Evolutionary conservation across 1,284 basidiomycete species (phyloP).

Genomic region (Puccinia hordei): DNA sequence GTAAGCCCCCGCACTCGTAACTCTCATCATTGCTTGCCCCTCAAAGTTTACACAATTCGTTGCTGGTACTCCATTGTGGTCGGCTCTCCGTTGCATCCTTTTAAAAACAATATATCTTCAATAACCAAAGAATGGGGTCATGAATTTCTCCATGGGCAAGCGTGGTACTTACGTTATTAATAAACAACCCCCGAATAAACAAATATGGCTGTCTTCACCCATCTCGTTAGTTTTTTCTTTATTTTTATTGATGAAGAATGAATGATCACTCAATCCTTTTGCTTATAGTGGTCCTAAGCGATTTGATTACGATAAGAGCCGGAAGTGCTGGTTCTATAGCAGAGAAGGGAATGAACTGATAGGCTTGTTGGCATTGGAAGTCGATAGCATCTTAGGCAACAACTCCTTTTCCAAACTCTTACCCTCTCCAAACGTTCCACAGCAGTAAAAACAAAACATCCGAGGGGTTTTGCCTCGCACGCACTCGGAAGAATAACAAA

Average conservation of each 20-base stretch:
- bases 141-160: slow-evolving; percentile 37
- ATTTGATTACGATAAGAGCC: slow-evolving; percentile 44
- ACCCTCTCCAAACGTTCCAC: not conserved
- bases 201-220: slow-evolving; percentile 49
- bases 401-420: slow-evolving; percentile 20
- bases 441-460: not conserved
- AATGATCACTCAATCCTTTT: not conserved
- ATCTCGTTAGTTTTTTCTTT: slow-evolving; percentile 35
- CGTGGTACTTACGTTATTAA: slow-evolving; percentile 43
- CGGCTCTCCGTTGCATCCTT: not conserved
- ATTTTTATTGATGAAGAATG: not conserved
- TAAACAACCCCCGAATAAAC: slow-evolving; percentile 49
- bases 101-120: not conserved
- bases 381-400: slow-evolving; percentile 20
- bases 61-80: not conserved
- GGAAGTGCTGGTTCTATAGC: slow-evolving; percentile 36
- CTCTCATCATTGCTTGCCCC: not conserved
- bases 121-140: slow-evolving; percentile 32
- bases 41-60: not conserved
- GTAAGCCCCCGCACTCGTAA: not conserved
- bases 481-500: too few relatives aligned
- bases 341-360: slow-evolving; percentile 32
- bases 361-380: slow-evolving; percentile 21
- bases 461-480: too few relatives aligned
- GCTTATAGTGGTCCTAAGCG: slow-evolving; percentile 43